Evolutionary conservation across 225 moss, liverwort and hornwort genomes (phyloP).

Genomic region (Marchantia paleacea): DNA sequence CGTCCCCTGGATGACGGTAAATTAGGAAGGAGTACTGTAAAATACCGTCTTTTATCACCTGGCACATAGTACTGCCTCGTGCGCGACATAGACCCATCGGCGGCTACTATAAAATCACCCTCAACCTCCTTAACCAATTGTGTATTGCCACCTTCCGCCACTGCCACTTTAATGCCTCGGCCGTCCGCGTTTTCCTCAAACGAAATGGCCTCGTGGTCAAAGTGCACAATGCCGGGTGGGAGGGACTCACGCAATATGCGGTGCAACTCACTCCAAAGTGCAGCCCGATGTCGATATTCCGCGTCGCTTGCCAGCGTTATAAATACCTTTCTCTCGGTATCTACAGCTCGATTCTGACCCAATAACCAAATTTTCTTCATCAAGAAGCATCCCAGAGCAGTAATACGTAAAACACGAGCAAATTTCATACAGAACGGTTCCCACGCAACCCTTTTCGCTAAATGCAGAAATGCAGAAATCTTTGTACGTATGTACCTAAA

Average conservation of each 20-base stretch:
- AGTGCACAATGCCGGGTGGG: slow-evolving; percentile 66
- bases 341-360: slow-evolving; percentile 65
- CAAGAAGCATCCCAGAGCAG: background rate
- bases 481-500: too few species aligned
- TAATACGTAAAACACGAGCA: background rate
- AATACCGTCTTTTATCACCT: slow-evolving; percentile 59
- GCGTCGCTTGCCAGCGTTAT: slow-evolving; percentile 52
- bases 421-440: background rate
- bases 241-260: slow-evolving; percentile 57
- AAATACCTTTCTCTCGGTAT: slow-evolving; percentile 31
- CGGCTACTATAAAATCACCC: slow-evolving; percentile 81
- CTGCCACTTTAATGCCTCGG: slow-evolving; percentile 44
- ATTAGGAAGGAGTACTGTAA: slow-evolving; percentile 4
- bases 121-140: slow-evolving; percentile 41
- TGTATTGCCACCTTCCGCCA: slow-evolving; percentile 33
- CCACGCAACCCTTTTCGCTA: too few species aligned
- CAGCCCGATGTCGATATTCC: slow-evolving; percentile 60
- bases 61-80: slow-evolving; percentile 62
- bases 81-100: slow-evolving; percentile 79
- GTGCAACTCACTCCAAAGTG: slow-evolving; percentile 87
- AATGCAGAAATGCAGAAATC: too few species aligned
- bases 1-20: background rate
- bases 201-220: slow-evolving; percentile 67
- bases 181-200: slow-evolving; percentile 45
- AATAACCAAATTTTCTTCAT: background rate